Conservation (phyloP, 2,329 filamentous ascomycete genomes). For the Verticillium isaacii region DNA sequence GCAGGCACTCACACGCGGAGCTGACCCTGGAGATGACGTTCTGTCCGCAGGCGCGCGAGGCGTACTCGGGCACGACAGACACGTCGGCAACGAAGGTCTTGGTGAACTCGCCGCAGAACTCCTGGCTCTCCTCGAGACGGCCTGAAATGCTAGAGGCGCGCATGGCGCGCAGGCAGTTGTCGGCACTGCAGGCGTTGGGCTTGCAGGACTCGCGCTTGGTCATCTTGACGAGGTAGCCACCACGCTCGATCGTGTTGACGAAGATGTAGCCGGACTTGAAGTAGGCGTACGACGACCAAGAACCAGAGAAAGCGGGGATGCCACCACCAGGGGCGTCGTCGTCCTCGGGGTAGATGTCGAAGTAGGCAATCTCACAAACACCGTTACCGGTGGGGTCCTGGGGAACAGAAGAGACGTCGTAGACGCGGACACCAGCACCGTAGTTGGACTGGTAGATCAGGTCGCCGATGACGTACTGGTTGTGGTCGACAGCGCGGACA, state of each 20-base stretch:
- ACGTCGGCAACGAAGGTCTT: slow-evolving; percentile 10
- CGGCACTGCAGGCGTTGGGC: slow-evolving; percentile 24
- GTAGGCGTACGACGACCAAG: slow-evolving; percentile 7
- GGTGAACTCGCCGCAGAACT: slow-evolving; percentile 13
- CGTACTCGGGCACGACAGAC: slow-evolving; percentile 9
- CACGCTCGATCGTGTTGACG: slow-evolving; percentile 11
- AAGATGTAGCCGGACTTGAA: slow-evolving; percentile 9
- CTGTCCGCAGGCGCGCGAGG: slow-evolving; percentile 5
- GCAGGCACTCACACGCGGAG: slow-evolving; percentile 11
- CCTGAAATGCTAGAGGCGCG: slow-evolving; percentile 32
- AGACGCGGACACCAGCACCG: slow-evolving; percentile 29
- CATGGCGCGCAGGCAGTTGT: slow-evolving; percentile 42
- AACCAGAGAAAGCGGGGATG: slow-evolving; percentile 2
- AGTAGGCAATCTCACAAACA: slow-evolving; percentile 36
- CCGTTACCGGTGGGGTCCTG: slow-evolving; percentile 26
- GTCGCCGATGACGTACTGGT: slow-evolving; percentile 34
- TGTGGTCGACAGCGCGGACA: slow-evolving; percentile 20
- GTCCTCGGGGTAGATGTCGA: slow-evolving; percentile 35
- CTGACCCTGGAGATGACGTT: slow-evolving; percentile 10
- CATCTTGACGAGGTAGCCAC: slow-evolving; percentile 7
- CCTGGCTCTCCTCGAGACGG: slow-evolving; percentile 30
- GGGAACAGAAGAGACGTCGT: slow-evolving; percentile 21
- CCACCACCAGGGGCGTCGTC: slow-evolving; percentile 11
- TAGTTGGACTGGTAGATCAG: slow-evolving; percentile 39
- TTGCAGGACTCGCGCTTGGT: slow-evolving; percentile 1